Conservation (phyloP, 805 yeast genomes). For the Helenozyma baotianmanensis region DNA sequence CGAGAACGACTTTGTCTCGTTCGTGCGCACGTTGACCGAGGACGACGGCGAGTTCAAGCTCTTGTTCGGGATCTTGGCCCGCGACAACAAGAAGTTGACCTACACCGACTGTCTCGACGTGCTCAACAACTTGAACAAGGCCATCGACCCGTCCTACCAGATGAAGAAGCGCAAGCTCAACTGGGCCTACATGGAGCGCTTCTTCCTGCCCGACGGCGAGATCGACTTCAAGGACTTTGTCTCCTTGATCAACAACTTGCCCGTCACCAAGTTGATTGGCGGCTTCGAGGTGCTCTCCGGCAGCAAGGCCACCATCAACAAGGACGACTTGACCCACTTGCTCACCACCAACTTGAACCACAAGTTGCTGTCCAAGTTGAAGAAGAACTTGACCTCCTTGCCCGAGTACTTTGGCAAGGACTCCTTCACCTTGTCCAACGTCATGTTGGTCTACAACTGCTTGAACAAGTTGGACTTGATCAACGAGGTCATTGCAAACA, state of each 20-base stretch:
- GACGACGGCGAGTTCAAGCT: constrained; percentile 43
- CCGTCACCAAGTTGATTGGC: constrained; percentile 43
- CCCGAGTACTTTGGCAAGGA: constrained; percentile 33
- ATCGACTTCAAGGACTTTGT: constrained; percentile 37
- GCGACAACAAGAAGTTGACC: constrained; percentile 17
- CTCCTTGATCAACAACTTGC: constrained; percentile 37
- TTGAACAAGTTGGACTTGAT: constrained; percentile 40
- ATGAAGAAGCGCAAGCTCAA: constrained; percentile 38
- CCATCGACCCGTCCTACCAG: constrained; percentile 39
- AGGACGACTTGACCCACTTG: constrained; percentile 29
- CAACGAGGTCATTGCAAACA: constrained; percentile 43
- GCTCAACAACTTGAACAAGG: constrained; percentile 33
- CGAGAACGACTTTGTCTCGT: constrained; percentile 67
- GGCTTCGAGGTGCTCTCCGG: constrained; percentile 35
- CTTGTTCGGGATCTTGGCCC: constrained; percentile 47
- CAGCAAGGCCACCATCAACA: constrained; percentile 26
- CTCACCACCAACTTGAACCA: constrained; percentile 37
- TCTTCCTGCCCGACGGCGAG: constrained; percentile 37
- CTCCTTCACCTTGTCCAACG: constrained; percentile 33
- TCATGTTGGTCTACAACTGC: constrained; percentile 36
- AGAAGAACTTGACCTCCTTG: constrained; percentile 28
- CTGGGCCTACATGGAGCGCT: constrained; percentile 38
- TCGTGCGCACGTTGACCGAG: constrained; percentile 49
- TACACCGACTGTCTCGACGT: constrained; percentile 33
- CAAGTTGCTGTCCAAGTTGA: constrained; percentile 36